Evolutionary conservation across 257 asterid species (phyloP).

Genomic region (Gentiana dahurica): DNA sequence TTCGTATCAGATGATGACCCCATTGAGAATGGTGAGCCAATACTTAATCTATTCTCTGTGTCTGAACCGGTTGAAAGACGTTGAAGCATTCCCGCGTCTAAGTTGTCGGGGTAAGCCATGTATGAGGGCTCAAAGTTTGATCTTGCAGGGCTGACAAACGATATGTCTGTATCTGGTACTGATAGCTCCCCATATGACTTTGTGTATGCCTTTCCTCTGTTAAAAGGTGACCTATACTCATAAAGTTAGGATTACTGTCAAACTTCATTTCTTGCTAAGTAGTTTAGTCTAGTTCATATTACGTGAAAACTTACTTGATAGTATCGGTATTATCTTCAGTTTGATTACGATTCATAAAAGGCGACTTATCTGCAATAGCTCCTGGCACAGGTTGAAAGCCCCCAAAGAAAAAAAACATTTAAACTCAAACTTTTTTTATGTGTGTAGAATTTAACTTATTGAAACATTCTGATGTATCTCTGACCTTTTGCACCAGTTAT

Average conservation of each 20-base stretch:
- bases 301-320: slow-evolving; percentile 38
- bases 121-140: slow-evolving; percentile 38
- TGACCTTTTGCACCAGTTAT: slow-evolving; percentile 38
- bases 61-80: slow-evolving; percentile 68
- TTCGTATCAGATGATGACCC: slow-evolving; percentile 34
- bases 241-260: background rate
- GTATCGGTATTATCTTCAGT: slow-evolving; percentile 40
- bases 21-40: slow-evolving; percentile 64
- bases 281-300: background rate
- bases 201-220: slow-evolving; percentile 39
- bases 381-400: slow-evolving; percentile 21
- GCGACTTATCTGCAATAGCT: slow-evolving; percentile 18
- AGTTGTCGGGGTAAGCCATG: slow-evolving; percentile 24
- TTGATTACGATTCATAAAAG: slow-evolving; percentile 16
- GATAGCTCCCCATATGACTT: slow-evolving; percentile 51
- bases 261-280: background rate
- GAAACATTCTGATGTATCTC: slow-evolving; percentile 5
- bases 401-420: background rate
- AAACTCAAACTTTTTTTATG: slow-evolving; percentile 4
- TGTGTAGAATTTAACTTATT: background rate
- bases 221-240: slow-evolving; percentile 68
- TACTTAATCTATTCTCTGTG: slow-evolving; percentile 40
- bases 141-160: slow-evolving; percentile 57
- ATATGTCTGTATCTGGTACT: slow-evolving; percentile 56
- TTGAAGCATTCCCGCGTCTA: slow-evolving; percentile 19